Conservation (phyloP, 257 asterid species). For the Capsicum chinense region DNA sequence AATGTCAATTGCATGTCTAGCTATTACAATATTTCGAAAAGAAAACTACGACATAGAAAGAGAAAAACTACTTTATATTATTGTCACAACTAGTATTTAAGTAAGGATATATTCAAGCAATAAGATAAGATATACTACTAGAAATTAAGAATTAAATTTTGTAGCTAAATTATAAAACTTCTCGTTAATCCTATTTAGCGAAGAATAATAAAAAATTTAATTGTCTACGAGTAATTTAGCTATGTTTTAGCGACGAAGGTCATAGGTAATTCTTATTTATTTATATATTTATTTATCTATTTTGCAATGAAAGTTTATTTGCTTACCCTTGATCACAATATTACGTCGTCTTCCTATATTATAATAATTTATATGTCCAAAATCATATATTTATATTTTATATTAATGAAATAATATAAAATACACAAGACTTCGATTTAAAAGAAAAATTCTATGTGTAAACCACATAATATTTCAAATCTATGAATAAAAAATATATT, state of each 20-base stretch:
- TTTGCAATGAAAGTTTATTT: neutral
- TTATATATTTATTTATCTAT: neutral
- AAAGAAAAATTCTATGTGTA: neutral
- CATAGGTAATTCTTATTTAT: neutral
- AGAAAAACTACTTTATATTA: neutral
- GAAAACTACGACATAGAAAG: neutral
- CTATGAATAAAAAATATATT: neutral
- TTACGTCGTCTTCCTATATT: neutral
- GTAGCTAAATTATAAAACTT: neutral
- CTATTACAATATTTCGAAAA: neutral
- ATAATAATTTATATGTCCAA: neutral
- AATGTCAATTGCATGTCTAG: neutral
- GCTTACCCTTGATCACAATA: neutral
- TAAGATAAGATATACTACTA: neutral
- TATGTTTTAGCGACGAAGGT: neutral
- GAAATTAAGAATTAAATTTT: neutral
- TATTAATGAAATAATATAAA: neutral
- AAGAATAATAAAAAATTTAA: neutral
- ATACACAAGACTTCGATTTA: neutral
- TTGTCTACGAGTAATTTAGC: neutral
- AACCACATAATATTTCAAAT: neutral
- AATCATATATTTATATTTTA: neutral
- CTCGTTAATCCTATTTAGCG: neutral
- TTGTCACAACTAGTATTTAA: neutral
- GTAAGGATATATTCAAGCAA: no score